Conservation (phyloP, 805 yeast genomes). For the Clavispora phyllophila region DNA sequence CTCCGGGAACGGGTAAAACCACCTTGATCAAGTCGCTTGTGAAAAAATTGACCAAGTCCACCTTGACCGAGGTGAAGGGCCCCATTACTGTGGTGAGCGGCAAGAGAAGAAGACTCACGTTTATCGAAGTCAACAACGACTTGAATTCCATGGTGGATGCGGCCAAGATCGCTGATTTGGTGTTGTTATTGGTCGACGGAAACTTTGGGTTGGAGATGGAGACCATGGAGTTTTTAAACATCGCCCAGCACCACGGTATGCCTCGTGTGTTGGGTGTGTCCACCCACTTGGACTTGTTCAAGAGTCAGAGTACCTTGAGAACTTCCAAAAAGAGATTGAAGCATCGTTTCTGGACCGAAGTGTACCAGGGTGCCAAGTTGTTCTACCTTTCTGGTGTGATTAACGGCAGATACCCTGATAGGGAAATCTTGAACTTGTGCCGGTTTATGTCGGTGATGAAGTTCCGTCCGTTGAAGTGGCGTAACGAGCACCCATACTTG, state of each 20-base stretch:
- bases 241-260: constrained; percentile 98
- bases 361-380: constrained; percentile 94
- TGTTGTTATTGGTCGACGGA: constrained; percentile 86
- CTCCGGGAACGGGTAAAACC: constrained; percentile 97
- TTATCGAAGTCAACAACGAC: constrained; percentile 89
- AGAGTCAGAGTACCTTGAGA: constrained; percentile 80
- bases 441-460: constrained; percentile 96
- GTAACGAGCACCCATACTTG: constrained; percentile 95
- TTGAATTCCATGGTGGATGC: constrained; percentile 93
- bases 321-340: constrained; percentile 88
- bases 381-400: constrained; percentile 93
- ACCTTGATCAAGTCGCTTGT: constrained; percentile 87
- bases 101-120: constrained; percentile 85
- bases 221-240: constrained; percentile 95
- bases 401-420: constrained; percentile 95
- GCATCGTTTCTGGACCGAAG: constrained; percentile 98
- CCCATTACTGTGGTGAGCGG: constrained; percentile 97
- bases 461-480: constrained; percentile 98
- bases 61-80: constrained; percentile 82
- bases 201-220: constrained; percentile 99
- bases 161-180: constrained; percentile 92
- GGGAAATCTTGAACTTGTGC: constrained; percentile 87
- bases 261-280: constrained; percentile 94
- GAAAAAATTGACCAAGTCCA: constrained; percentile 80
- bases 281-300: constrained; percentile 92